Evolutionary conservation across 2,329 filamentous ascomycete genomes (phyloP).

Genomic region (Thelonectria blattea): DNA sequence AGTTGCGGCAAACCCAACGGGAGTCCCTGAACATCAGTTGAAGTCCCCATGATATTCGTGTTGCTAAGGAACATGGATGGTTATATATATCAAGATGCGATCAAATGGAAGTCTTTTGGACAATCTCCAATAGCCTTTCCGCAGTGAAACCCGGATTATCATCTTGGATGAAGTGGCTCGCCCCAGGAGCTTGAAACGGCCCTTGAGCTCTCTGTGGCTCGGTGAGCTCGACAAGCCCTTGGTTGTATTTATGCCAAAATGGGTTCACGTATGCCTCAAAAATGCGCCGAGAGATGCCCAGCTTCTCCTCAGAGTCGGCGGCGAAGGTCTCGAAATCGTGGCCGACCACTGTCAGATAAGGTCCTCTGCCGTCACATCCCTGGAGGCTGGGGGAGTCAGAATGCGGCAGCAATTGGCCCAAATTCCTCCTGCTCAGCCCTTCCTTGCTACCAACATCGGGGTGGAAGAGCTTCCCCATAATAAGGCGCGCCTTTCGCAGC

Average conservation of each 20-base stretch:
- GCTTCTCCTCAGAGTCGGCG: slow-evolving; percentile 2
- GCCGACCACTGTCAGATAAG: slow-evolving; percentile 31
- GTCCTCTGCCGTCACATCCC: not conserved
- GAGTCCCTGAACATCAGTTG: too few species aligned
- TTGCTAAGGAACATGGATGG: too few species aligned
- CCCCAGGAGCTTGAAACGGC: slow-evolving; percentile 21
- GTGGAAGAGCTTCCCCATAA: slow-evolving; percentile 27
- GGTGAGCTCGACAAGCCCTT: slow-evolving; percentile 54
- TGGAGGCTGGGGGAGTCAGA: slow-evolving; percentile 23
- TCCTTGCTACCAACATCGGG: slow-evolving; percentile 30
- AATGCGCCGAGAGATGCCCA: slow-evolving; percentile 42
- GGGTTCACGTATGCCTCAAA: slow-evolving; percentile 56
- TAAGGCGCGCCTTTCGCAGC: slow-evolving; percentile 16
- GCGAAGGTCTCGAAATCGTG: slow-evolving; percentile 34
- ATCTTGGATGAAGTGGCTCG: slow-evolving; percentile 51
- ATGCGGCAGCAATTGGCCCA: slow-evolving; percentile 26
- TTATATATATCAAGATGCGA: too few species aligned
- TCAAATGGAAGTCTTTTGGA: not conserved
- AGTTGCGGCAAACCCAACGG: too few species aligned
- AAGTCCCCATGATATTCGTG: too few species aligned
- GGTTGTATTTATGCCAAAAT: slow-evolving; percentile 60
- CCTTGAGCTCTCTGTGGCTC: slow-evolving; percentile 44
- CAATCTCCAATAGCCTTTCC: slow-evolving; percentile 5
- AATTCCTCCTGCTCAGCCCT: slow-evolving; percentile 29
- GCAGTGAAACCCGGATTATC: slow-evolving; percentile 57